Evolutionary conservation across 2,329 filamentous ascomycete genomes (phyloP).

Genomic region (Escovopsis sp.): DNA sequence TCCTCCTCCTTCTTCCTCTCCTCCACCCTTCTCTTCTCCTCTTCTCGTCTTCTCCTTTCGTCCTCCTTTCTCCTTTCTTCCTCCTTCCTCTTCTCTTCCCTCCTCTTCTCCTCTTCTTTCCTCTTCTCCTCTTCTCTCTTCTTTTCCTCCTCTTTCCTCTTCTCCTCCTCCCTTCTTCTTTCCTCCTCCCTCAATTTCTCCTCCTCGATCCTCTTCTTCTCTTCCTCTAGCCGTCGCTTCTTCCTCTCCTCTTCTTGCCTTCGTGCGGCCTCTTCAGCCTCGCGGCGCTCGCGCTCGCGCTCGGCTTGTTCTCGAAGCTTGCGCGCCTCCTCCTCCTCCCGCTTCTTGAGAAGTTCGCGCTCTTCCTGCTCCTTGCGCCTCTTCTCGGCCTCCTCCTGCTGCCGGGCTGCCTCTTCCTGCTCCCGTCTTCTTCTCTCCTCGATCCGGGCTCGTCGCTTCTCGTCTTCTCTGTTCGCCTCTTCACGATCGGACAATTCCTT

Average conservation of each 20-base stretch:
- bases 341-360: slow-evolving; percentile 21
- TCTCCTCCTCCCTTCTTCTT: slow-evolving; percentile 21
- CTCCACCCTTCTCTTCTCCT: slow-evolving; percentile 16
- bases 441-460: slow-evolving; percentile 16
- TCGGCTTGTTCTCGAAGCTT: slow-evolving; percentile 21
- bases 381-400: slow-evolving; percentile 19
- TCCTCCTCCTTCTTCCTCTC: slow-evolving; percentile 23
- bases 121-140: slow-evolving; percentile 33
- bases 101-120: slow-evolving; percentile 23
- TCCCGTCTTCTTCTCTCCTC: slow-evolving; percentile 24
- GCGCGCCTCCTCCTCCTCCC: slow-evolving; percentile 23
- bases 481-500: slow-evolving; percentile 21
- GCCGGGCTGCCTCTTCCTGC: slow-evolving; percentile 17
- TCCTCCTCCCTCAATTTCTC: slow-evolving; percentile 16
- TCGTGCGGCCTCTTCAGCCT: slow-evolving; percentile 21
- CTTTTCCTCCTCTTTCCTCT: slow-evolving; percentile 18
- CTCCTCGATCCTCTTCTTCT: slow-evolving; percentile 15
- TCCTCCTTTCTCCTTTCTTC: slow-evolving; percentile 24
- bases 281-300: slow-evolving; percentile 19
- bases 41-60: slow-evolving; percentile 21
- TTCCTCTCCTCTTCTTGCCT: slow-evolving; percentile 25
- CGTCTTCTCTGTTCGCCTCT: slow-evolving; percentile 17
- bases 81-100: slow-evolving; percentile 21
- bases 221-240: slow-evolving; percentile 23
- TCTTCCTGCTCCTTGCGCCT: slow-evolving; percentile 21